phyloP scores from a whole-genome alignment of 345 rosid genomes.

The Brassica nigra region DNA sequence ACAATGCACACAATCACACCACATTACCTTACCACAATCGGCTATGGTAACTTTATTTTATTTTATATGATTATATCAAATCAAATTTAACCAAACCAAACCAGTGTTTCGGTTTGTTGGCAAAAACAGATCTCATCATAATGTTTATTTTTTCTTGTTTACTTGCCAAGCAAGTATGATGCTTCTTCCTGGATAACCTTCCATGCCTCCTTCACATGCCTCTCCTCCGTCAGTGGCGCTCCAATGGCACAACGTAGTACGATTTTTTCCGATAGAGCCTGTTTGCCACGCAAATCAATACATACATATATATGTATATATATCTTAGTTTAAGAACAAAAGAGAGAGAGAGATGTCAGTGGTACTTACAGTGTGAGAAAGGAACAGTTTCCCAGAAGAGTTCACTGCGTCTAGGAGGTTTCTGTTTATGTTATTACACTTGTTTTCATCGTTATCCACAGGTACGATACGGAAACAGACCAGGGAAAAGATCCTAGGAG shows the following conservation, averaged over 20 bases:
- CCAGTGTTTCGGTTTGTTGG: conserved; percentile 11
- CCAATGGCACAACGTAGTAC: conserved; percentile 77
- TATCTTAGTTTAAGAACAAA: background rate
- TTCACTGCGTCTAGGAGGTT: conserved; percentile 73
- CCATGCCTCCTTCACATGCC: conserved; percentile 82
- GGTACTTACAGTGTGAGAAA: conserved; percentile 75
- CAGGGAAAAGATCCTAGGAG: conserved; percentile 71
- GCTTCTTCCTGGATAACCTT: conserved; percentile 65
- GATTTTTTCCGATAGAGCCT: conserved; percentile 68
- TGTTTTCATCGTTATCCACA: conserved; percentile 37
- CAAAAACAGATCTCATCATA: background rate
- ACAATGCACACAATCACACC: conserved; percentile 2
- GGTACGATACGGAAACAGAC: conserved; percentile 76
- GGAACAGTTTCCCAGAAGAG: conserved; percentile 72
- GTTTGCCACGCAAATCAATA: conserved; percentile 20
- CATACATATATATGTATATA: background rate
- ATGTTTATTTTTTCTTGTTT: background rate
- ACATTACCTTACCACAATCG: background rate
- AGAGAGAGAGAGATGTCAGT: background rate
- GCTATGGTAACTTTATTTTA: background rate
- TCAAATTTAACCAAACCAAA: conserved; percentile 12
- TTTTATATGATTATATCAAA: background rate
- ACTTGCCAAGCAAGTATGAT: conserved; percentile 50
- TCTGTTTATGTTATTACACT: conserved; percentile 57
- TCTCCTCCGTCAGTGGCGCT: conserved; percentile 85